Evolutionary conservation across 2,329 filamentous ascomycete species (phyloP), one percentile per base, ranked within the genome.

Genomic region (Colletotrichum phormii): DNA sequence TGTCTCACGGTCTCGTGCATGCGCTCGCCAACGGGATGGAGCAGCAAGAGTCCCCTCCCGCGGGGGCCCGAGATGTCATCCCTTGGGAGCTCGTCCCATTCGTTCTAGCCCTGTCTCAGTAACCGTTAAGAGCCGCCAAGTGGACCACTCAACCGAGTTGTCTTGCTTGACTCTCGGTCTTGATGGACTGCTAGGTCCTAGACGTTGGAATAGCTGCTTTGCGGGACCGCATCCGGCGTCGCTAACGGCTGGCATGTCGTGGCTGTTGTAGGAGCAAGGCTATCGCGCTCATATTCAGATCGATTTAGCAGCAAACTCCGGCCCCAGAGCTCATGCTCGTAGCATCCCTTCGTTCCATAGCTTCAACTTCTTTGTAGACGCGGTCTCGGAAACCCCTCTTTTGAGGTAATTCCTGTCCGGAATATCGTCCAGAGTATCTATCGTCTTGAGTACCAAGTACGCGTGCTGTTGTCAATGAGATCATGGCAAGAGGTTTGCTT

Each of bases 311-410:
- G 31, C 24, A 11, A 12, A 54, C 22, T 54, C 61, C 29, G 12
- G 11, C 8, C 15, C 37, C 35, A 12, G 35, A 22, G 49, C 22
- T 54, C 31, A 11, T 24, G 22, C 26, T 26, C 5, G 12, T 8
- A 1, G 29, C 12, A 64, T 64, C 61, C 61, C 61, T 64, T 64
- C 61, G 61, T 54, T 54, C 61, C 61, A 42, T 26, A 22, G 42
- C 42, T 4, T 11, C 42, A 4, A 49, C 7, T 24, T 35, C 49
- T n/a, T 54, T 64, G 61, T 54, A 35, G 51, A 13, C 53, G 12
- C 9, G 29, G 13, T 24, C 46, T 54, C 33, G 22, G 15, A 51
- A 37, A 54, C 46, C 46, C 61, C 46, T 63, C 46, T 63, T 35
- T 15, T 33, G 57, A 26, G 12, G n/a, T 11, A 9, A 26, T 53